phyloP scores from a whole-genome alignment of 805 yeast genomes.

The Lipomyces yamanashiensis region DNA sequence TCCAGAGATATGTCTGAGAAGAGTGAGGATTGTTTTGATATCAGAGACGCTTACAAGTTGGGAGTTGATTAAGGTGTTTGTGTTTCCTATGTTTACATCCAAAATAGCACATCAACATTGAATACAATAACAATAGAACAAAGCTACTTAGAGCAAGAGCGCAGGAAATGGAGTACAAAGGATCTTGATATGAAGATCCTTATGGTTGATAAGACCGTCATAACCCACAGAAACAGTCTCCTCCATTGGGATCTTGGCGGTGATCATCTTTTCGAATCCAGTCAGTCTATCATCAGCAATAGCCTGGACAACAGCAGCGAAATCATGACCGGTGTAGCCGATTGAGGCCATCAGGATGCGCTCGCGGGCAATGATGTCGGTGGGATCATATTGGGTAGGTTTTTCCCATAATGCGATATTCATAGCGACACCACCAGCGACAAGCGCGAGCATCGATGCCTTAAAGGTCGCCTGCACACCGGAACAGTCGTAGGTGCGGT shows the following conservation, averaged over 20 bases:
- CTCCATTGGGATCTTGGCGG: slow-evolving; percentile 56
- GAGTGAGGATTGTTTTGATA: background rate
- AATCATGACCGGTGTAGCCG: slow-evolving; percentile 62
- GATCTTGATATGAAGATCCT: slow-evolving; percentile 48
- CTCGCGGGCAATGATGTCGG: slow-evolving; percentile 61
- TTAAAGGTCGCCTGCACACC: slow-evolving; percentile 60
- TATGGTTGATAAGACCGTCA: slow-evolving; percentile 55
- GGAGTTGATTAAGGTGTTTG: too few relatives aligned
- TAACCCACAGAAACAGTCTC: slow-evolving; percentile 61
- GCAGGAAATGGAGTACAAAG: slow-evolving; percentile 23
- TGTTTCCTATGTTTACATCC: too few relatives aligned
- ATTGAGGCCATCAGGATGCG: slow-evolving; percentile 63
- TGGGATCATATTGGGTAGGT: slow-evolving; percentile 57
- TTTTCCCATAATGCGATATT: slow-evolving; percentile 69
- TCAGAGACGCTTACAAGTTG: too few relatives aligned
- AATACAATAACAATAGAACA: too few relatives aligned
- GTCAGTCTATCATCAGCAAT: slow-evolving; percentile 54
- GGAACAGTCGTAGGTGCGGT: slow-evolving; percentile 59
- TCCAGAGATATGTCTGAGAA: too few relatives aligned
- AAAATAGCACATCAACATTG: too few relatives aligned
- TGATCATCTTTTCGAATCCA: slow-evolving; percentile 51
- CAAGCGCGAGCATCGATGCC: slow-evolving; percentile 55
- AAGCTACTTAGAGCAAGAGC: slow-evolving; percentile 6
- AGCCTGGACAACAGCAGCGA: slow-evolving; percentile 59
- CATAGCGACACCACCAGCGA: slow-evolving; percentile 61